Percentiles rank a stretch among this genome's conserved stretches.
Conservation (phyloP, 1,139 yeast species). For the Scheffersomyces titani region DNA sequence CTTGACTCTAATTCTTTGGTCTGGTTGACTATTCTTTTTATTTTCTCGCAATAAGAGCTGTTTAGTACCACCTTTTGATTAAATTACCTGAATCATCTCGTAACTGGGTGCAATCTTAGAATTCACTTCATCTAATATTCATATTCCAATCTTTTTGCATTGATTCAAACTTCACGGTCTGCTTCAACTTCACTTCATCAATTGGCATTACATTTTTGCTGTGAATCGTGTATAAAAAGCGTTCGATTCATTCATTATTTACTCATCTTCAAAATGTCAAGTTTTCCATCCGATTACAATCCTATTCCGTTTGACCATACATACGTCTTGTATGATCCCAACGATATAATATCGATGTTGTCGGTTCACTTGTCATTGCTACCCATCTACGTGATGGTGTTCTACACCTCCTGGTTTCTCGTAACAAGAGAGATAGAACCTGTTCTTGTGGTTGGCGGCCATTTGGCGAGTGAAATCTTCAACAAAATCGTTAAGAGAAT, state of each 20-base stretch:
- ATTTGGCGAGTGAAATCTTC: slow-evolving; percentile 70
- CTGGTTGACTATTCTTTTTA: background rate
- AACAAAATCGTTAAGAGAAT: slow-evolving; percentile 68
- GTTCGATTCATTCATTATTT: background rate
- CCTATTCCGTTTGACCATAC: slow-evolving; percentile 68
- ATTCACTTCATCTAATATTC: background rate
- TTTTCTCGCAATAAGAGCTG: background rate
- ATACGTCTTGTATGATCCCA: slow-evolving; percentile 74
- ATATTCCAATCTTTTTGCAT: too few species aligned
- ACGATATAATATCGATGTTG: slow-evolving; percentile 58
- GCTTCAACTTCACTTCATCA: background rate
- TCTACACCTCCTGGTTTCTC: slow-evolving; percentile 82
- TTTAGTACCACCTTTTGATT: background rate
- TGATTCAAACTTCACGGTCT: background rate
- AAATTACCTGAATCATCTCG: background rate
- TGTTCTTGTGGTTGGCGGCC: slow-evolving; percentile 82
- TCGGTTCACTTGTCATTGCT: slow-evolving; percentile 75
- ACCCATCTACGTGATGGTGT: slow-evolving; percentile 81
- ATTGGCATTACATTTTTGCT: background rate
- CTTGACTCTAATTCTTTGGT: background rate
- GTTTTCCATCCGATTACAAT: slow-evolving; percentile 20
- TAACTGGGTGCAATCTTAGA: background rate
- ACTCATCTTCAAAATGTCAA: background rate
- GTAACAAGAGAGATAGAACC: slow-evolving; percentile 85
- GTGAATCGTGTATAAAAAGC: background rate